Conservation (phyloP, 78 protist species). For the Capsaspora owczarzaki region DNA sequence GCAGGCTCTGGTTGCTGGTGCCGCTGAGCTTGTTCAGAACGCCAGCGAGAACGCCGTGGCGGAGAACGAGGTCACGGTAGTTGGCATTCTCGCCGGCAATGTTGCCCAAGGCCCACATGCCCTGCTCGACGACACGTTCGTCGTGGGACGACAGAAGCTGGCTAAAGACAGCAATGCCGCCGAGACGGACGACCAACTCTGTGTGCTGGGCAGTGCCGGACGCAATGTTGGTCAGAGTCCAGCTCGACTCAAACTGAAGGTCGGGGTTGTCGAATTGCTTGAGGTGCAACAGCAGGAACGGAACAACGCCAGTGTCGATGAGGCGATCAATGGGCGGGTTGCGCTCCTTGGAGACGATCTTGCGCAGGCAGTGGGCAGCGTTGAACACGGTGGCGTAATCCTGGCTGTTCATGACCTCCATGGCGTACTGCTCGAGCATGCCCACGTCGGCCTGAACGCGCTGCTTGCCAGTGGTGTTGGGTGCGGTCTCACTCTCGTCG, state of each 20-base stretch:
- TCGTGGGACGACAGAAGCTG: conserved; percentile 68
- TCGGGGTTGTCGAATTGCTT: not conserved
- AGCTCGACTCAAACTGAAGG: conserved; percentile 81
- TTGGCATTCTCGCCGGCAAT: conserved; percentile 90
- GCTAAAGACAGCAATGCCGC: conserved; percentile 85
- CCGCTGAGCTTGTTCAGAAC: not conserved
- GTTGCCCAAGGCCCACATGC: conserved; percentile 97
- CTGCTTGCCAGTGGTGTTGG: not conserved
- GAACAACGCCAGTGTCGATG: conserved; percentile 34
- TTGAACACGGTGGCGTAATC: conserved; percentile 19
- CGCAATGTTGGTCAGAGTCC: conserved; percentile 97
- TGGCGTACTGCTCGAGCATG: not conserved
- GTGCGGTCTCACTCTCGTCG: too few species aligned
- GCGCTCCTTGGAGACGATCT: conserved; percentile 70
- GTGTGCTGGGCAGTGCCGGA: conserved; percentile 92
- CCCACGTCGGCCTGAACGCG: not conserved
- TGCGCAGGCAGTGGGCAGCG: conserved; percentile 58
- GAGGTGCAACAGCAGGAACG: not conserved
- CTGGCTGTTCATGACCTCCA: not conserved
- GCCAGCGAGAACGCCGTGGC: not conserved
- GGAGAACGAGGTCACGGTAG: conserved; percentile 62
- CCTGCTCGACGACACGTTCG: conserved; percentile 92
- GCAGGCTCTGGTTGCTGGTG: not conserved
- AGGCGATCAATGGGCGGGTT: conserved; percentile 91
- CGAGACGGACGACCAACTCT: conserved; percentile 54